These are phyloP conservation scores for Saccharomyces hybrid DNA, from an alignment of 1,139 yeast genomes.

Conservation along the genomic window DNA sequence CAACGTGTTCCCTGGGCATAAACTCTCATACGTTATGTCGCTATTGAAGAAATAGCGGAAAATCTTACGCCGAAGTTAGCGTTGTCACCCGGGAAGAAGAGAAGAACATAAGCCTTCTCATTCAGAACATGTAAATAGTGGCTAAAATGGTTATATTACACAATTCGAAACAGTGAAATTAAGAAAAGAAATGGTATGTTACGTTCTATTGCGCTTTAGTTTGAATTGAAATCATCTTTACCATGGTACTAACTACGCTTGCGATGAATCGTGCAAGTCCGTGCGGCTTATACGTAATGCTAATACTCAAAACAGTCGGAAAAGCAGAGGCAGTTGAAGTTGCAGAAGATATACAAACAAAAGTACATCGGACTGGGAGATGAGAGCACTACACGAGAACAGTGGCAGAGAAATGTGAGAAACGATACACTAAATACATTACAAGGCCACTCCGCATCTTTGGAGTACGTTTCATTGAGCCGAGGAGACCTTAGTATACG, in stretches of 20 bases:
- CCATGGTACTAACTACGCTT: conserved; percentile 4
- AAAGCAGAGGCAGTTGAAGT: conserved; percentile 23
- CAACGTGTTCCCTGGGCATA: background rate
- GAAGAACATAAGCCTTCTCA: background rate
- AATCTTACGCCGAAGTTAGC: background rate
- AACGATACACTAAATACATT: conserved; percentile 69
- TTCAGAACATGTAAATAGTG: background rate
- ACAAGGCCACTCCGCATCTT: conserved; percentile 57
- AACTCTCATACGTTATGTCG: background rate
- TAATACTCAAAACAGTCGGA: conserved; percentile 19
- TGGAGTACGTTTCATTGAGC: conserved; percentile 40
- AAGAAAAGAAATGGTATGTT: background rate
- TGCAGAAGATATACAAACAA: conserved; percentile 23
- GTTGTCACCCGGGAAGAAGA: background rate
- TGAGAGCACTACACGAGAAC: conserved; percentile 24
- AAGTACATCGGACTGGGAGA: conserved; percentile 28
- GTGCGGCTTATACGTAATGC: background rate
- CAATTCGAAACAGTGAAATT: background rate
- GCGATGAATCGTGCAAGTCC: background rate
- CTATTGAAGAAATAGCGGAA: background rate
- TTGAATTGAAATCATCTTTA: background rate
- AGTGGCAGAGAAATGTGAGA: conserved; percentile 44
- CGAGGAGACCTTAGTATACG: background rate
- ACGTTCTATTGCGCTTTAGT: background rate
- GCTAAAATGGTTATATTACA: background rate